Conservation (phyloP, 306 rosid genomes). For the Vachellia pachyceras region DNA sequence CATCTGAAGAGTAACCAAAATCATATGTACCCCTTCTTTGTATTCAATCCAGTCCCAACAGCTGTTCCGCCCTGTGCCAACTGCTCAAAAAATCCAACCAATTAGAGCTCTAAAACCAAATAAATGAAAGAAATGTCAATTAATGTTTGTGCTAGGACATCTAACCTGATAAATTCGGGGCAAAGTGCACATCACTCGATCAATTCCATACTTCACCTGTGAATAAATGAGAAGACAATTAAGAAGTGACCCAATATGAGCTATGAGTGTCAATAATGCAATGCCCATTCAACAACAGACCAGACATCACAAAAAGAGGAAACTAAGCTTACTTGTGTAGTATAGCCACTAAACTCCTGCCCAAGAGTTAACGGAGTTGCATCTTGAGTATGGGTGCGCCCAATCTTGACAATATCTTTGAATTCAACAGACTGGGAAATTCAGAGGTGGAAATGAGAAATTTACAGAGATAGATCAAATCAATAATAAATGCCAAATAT, state of each 20-base stretch:
- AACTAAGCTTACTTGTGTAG: conserved; percentile 81
- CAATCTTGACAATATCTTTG: conserved; percentile 95
- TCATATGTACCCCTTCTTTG: conserved; percentile 87
- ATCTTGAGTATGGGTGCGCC: conserved; percentile 98
- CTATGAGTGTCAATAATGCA: conserved; percentile 22
- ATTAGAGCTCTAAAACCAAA: conserved; percentile 39
- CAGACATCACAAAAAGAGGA: conserved; percentile 15
- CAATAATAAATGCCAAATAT: background rate
- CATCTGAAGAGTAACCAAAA: conserved; percentile 31
- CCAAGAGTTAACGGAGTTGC: conserved; percentile 99
- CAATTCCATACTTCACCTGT: conserved; percentile 93
- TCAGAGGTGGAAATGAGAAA: background rate
- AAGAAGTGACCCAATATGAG: conserved; percentile 27
- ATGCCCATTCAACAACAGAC: conserved; percentile 20
- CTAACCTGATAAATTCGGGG: conserved; percentile 93
- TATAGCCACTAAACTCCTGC: conserved; percentile 96
- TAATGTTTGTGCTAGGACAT: background rate
- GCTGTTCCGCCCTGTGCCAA: conserved; percentile 99
- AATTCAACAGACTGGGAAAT: conserved; percentile 80
- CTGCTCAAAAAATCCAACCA: conserved; percentile 59
- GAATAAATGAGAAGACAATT: conserved; percentile 45
- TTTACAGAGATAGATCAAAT: background rate
- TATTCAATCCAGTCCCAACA: conserved; percentile 99
- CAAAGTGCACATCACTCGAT: conserved; percentile 72
- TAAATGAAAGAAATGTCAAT: conserved; percentile 15